Conservation (phyloP, 192 early-diverging fungal genomes). For the Pilobolus umbonatus region DNA sequence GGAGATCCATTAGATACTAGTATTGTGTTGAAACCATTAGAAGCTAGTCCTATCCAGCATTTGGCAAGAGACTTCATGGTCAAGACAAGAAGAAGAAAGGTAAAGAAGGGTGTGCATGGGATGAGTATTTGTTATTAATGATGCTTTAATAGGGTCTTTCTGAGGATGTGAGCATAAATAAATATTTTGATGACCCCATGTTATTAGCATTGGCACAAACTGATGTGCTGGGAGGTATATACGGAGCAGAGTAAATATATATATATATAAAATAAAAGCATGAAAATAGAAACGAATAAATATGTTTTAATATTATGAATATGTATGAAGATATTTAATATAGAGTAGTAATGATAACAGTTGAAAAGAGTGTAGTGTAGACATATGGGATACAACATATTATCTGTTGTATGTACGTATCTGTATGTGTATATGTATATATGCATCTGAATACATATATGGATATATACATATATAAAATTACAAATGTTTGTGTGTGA, state of each 20-base stretch:
- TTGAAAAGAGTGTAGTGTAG: neutral
- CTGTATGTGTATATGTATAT: too few relatives aligned
- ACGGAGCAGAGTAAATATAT: neutral
- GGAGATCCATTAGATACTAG: constrained; percentile 92
- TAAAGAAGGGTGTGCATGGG: neutral
- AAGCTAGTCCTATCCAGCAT: constrained; percentile 81
- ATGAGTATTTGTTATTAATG: neutral
- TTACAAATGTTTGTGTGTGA: too few relatives aligned
- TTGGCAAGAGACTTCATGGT: constrained; percentile 98
- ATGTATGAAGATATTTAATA: neutral
- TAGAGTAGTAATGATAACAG: too few relatives aligned
- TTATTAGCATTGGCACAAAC: constrained; percentile 46
- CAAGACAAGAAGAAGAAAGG: constrained; percentile 95
- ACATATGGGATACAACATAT: constrained; percentile 4
- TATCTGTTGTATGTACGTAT: too few relatives aligned
- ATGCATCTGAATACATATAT: too few relatives aligned
- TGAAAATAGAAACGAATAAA: too few relatives aligned
- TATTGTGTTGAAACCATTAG: constrained; percentile 83
- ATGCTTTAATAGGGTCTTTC: constrained; percentile 51
- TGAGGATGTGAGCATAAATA: constrained; percentile 77
- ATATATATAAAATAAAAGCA: constrained; percentile 2
- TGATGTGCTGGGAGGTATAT: constrained; percentile 36
- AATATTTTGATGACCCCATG: constrained; percentile 74
- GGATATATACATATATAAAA: too few relatives aligned
- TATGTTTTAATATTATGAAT: neutral